A percentile compares a stretch with the other conserved stretches of the same genome.
Conservation (phyloP, 192 early-diverging fungal genomes). For the Backusella mclennaniae region DNA sequence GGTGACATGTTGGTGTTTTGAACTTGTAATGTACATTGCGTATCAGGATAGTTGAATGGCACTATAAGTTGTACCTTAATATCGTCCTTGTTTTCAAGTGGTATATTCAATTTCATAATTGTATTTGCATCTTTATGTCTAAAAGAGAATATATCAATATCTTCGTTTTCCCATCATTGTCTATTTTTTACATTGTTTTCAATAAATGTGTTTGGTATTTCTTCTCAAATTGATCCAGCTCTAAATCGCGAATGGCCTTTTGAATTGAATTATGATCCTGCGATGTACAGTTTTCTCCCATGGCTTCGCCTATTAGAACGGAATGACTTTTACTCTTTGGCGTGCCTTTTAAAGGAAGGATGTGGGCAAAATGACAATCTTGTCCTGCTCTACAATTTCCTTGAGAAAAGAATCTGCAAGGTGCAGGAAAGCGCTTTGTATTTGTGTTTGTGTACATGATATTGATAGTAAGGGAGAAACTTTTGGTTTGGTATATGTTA, state of each 20-base stretch:
- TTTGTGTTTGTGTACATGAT: constrained; percentile 1
- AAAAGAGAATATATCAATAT: not conserved
- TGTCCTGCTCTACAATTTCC: constrained; percentile 32
- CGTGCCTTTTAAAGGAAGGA: constrained; percentile 15
- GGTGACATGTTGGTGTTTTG: constrained; percentile 6
- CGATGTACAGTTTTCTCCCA: not conserved
- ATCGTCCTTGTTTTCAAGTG: constrained; percentile 6
- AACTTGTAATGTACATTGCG: constrained; percentile 17
- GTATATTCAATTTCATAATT: not conserved
- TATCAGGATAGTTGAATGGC: constrained; percentile 19
- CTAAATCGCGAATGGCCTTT: constrained; percentile 21
- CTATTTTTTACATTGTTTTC: not conserved
- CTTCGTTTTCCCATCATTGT: not conserved
- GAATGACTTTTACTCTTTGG: constrained; percentile 3
- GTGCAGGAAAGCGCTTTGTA: constrained; percentile 20
- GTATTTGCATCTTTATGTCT: constrained; percentile 13
- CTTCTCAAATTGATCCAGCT: constrained; percentile 18
- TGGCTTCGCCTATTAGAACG: not conserved
- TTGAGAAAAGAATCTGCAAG: constrained; percentile 24
- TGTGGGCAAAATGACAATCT: constrained; percentile 26
- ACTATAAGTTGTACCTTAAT: constrained; percentile 16
- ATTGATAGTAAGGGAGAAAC: not conserved
- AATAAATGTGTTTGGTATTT: constrained; percentile 1
- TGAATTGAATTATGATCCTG: constrained; percentile 17
- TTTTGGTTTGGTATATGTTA: not conserved